A percentile compares a stretch with the other conserved stretches of the same genome.
Conservation (phyloP, 129 eudicot species). For the Glebionis coronaria region DNA sequence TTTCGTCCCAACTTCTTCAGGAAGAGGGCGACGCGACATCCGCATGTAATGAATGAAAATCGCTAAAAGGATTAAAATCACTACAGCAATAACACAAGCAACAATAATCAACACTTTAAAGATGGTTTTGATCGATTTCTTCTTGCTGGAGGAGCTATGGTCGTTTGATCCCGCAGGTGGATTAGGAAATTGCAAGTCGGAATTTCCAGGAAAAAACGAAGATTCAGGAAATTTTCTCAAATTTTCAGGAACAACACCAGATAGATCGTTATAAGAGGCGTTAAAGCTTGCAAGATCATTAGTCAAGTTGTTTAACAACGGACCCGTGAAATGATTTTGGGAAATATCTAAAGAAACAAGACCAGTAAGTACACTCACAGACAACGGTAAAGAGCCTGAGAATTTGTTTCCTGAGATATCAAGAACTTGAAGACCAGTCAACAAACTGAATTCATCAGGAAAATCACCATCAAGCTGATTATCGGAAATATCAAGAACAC, state of each 20-base stretch:
- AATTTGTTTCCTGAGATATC: slow-evolving; percentile 74
- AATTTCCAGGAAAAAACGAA: slow-evolving; percentile 96
- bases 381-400: slow-evolving; percentile 76
- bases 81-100: slow-evolving; percentile 59
- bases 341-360: slow-evolving; percentile 70
- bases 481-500: slow-evolving; percentile 71
- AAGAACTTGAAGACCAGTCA: slow-evolving; percentile 58
- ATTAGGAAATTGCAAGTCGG: slow-evolving; percentile 70
- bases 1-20: slow-evolving; percentile 42
- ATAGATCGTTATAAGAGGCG: slow-evolving; percentile 81
- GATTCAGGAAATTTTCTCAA: slow-evolving; percentile 76
- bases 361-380: slow-evolving; percentile 48
- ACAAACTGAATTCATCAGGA: slow-evolving; percentile 64
- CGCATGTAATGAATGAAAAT: slow-evolving; percentile 61
- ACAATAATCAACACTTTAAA: slow-evolving; percentile 62
- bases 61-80: slow-evolving; percentile 71
- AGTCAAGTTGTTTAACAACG: slow-evolving; percentile 56
- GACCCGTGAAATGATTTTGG: slow-evolving; percentile 72
- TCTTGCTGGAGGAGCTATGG: slow-evolving; percentile 29
- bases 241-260: slow-evolving; percentile 93
- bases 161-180: slow-evolving; percentile 54
- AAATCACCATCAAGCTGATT: slow-evolving; percentile 66
- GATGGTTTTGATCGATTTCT: slow-evolving; percentile 51
- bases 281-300: slow-evolving; percentile 64
- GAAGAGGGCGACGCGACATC: slow-evolving; percentile 52